These are phyloP conservation scores for Coemansia asiatica DNA, from an alignment of 192 early-diverging fungal genomes.

Conservation along the genomic window DNA sequence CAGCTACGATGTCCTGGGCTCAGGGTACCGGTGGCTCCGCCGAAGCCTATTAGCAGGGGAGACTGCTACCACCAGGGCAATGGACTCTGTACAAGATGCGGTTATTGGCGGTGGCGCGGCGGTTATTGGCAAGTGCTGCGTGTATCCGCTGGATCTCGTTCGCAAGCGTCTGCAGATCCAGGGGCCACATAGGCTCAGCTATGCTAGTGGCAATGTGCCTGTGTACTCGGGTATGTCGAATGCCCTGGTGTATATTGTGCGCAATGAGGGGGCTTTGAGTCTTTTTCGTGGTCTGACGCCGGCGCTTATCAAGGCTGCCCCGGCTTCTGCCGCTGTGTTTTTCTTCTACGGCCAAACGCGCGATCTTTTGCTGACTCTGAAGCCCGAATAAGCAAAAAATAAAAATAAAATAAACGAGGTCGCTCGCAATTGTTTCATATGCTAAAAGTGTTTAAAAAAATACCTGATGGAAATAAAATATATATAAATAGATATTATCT, in stretches of 20 bases:
- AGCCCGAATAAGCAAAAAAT: slow-evolving; percentile 6
- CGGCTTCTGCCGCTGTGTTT: slow-evolving; percentile 84
- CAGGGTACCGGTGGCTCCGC: slow-evolving; percentile 41
- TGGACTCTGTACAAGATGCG: slow-evolving; percentile 60
- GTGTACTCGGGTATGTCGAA: slow-evolving; percentile 61
- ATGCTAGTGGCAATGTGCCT: slow-evolving; percentile 66
- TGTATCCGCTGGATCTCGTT: slow-evolving; percentile 91
- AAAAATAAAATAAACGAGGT: too few species aligned
- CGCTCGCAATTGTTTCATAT: background rate
- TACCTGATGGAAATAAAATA: too few species aligned
- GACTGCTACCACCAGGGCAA: background rate
- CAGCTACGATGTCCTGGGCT: slow-evolving; percentile 65
- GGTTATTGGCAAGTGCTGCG: slow-evolving; percentile 74
- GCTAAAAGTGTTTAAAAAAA: too few species aligned
- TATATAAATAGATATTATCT: too few species aligned
- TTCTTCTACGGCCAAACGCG: slow-evolving; percentile 72
- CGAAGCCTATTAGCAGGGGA: background rate
- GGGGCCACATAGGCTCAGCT: slow-evolving; percentile 65
- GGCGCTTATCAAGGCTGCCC: slow-evolving; percentile 82
- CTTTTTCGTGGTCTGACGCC: slow-evolving; percentile 89
- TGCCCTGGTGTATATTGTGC: slow-evolving; percentile 66
- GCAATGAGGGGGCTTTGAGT: slow-evolving; percentile 75
- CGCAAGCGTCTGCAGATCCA: slow-evolving; percentile 79
- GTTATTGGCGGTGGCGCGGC: slow-evolving; percentile 80
- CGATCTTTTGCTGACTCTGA: slow-evolving; percentile 51